Conservation (phyloP, 2,329 filamentous ascomycete species). For the Cladobotryum mycophilum region DNA sequence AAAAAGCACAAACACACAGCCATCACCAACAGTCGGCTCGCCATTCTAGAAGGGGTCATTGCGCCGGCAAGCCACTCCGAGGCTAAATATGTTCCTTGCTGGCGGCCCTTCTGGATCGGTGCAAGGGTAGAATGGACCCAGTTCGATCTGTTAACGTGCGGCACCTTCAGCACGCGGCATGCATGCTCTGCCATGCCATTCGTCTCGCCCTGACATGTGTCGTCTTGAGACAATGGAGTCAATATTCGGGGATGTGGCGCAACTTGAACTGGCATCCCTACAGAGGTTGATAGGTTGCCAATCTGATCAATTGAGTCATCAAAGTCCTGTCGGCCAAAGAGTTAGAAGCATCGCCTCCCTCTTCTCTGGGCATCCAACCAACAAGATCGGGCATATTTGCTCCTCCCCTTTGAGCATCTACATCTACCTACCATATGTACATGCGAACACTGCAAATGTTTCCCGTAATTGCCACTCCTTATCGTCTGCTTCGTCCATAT, state of each 20-base stretch:
- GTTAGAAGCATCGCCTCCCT: too few species aligned
- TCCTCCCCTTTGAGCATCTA: too few species aligned
- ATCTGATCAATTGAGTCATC: too few species aligned
- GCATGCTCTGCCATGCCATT: background rate
- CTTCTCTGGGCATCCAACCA: too few species aligned
- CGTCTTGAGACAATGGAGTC: background rate
- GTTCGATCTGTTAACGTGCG: constrained; percentile 6
- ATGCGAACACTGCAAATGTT: too few species aligned
- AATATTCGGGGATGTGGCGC: background rate
- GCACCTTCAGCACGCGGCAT: constrained; percentile 5
- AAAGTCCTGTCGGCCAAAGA: too few species aligned
- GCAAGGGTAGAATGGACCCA: background rate
- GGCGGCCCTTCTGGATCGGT: constrained; percentile 5
- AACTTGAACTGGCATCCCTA: background rate
- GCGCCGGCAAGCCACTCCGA: constrained; percentile 1
- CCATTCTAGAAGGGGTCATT: constrained; percentile 1
- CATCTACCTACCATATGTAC: too few species aligned
- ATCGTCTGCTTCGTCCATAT: too few species aligned
- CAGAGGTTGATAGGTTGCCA: too few species aligned
- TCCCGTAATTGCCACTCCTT: too few species aligned
- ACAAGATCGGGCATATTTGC: too few species aligned
- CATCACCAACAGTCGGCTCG: background rate
- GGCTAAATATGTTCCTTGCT: background rate
- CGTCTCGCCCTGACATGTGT: background rate
- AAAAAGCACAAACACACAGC: too few species aligned